Base-by-base conservation (phyloP, 176 grass and related monocot genomes). In the Olyra latifolia region DNA sequence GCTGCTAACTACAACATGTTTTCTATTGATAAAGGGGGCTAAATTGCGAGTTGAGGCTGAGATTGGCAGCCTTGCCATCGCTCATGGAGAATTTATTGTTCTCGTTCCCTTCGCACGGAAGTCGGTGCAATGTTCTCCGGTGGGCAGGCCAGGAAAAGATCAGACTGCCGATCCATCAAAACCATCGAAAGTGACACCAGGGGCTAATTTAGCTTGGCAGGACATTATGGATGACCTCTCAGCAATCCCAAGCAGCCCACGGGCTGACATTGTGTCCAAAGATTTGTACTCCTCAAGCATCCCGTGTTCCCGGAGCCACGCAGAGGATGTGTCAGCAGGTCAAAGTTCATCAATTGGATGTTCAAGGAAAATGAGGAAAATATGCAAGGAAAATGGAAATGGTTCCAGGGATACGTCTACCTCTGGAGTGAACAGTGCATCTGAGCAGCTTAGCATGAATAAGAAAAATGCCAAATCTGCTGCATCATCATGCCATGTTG, bases 151-250 rank as follows among this genome's bases (percentile, higher is more conserved):
- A 82, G 25, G 76, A 49, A 55, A 76, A 72, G n/a, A 83, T 75
- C 69, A 79, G 83, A 70, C 10, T 25, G 20, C 14, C 17, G 54
- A 29, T 28, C 43, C 77, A 78, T 48, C 56, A 28, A 75, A 71
- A 47, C 68, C 55, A 53, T 48, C 66, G 6, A 48, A 83, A 66
- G 70, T 77, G 32, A 79, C 78, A 24, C 44, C 62, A 65, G 89
- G 80, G 11, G 84, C 90, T 41, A 83, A 86, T 58, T 87, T 86
- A 61, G 82, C 86, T 55, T 98, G 95, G 95, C 78, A 78, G 67
- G 95, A 93, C 57, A 95, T 98, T 62, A 95, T 95, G 90, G 81
- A 84, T 80, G 92, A 98, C 54, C 64, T 98, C 17, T 93, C 88
- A 56, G 85, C 83, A 52, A 75, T 98, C 71, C 78, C 95, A 12